Percentiles rank a stretch among this genome's conserved stretches.
Conservation (phyloP, 345 rosid genomes). For the Lenwebbia sp. region DNA sequence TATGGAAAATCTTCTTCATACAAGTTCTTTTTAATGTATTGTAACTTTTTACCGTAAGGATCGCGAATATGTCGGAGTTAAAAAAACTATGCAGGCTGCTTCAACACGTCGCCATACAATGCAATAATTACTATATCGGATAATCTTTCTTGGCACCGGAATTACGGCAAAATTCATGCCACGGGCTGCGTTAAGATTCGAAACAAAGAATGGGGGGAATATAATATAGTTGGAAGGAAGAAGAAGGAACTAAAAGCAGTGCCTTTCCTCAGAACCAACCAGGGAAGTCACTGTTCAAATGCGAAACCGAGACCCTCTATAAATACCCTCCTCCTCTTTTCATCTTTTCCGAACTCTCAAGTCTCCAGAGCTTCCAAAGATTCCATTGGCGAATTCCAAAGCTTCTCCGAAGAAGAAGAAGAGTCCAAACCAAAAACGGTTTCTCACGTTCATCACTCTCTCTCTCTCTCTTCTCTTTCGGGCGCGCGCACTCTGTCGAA, state of each 20-base stretch:
- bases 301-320: background rate
- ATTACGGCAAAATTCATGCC: background rate
- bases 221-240: background rate
- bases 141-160: background rate
- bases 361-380: background rate
- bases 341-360: background rate
- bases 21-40: too few species aligned
- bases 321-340: background rate
- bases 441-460: background rate
- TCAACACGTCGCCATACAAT: rapidly evolving
- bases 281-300: background rate
- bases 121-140: background rate
- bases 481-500: background rate
- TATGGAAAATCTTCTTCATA: too few species aligned
- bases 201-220: background rate
- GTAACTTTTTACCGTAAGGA: background rate
- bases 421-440: background rate
- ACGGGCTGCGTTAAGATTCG: background rate
- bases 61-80: background rate
- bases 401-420: background rate
- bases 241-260: background rate
- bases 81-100: rapidly evolving
- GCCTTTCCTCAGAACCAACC: background rate
- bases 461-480: background rate
- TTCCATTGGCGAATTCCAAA: background rate